These are phyloP conservation scores for Magnolia kwangsiensis DNA, from an alignment of 164 flowering plant species.

Conservation along the genomic window DNA sequence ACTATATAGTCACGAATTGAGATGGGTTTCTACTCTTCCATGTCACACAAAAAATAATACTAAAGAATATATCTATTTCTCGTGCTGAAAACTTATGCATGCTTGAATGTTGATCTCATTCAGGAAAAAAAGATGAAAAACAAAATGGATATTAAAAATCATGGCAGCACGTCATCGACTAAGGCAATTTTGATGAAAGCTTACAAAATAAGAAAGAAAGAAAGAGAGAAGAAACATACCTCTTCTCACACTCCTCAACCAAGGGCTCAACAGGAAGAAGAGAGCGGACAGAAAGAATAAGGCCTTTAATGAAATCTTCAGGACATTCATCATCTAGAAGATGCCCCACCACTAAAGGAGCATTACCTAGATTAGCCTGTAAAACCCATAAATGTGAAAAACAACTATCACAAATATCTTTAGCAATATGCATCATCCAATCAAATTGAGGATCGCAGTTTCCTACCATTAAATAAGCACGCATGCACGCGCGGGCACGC, in stretches of 20 bases:
- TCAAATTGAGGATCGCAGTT: background rate
- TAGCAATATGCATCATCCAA: background rate
- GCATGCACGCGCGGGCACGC: too few species aligned
- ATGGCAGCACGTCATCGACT: too few species aligned
- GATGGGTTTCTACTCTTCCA: too few species aligned
- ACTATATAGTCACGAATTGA: too few species aligned
- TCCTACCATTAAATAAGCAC: too few species aligned
- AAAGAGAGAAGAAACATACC: constrained; percentile 35
- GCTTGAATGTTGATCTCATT: too few species aligned
- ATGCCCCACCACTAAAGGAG: constrained; percentile 98
- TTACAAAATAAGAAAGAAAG: background rate
- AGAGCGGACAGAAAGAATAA: constrained; percentile 57
- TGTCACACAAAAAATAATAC: too few species aligned
- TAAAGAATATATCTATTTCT: too few species aligned
- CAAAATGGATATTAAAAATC: too few species aligned
- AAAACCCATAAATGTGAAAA: constrained; percentile 2
- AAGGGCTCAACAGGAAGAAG: constrained; percentile 98
- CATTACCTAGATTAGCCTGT: constrained; percentile 97
- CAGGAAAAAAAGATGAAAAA: too few species aligned
- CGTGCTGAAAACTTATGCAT: too few species aligned
- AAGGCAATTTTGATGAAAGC: too few species aligned
- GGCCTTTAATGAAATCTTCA: constrained; percentile 97
- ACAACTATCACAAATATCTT: background rate
- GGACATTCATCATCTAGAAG: constrained; percentile 98
- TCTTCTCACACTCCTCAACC: constrained; percentile 96